These are phyloP conservation scores for Russula dissimulans DNA, from an alignment of 768 basidiomycete genomes.

Conservation along the genomic window DNA sequence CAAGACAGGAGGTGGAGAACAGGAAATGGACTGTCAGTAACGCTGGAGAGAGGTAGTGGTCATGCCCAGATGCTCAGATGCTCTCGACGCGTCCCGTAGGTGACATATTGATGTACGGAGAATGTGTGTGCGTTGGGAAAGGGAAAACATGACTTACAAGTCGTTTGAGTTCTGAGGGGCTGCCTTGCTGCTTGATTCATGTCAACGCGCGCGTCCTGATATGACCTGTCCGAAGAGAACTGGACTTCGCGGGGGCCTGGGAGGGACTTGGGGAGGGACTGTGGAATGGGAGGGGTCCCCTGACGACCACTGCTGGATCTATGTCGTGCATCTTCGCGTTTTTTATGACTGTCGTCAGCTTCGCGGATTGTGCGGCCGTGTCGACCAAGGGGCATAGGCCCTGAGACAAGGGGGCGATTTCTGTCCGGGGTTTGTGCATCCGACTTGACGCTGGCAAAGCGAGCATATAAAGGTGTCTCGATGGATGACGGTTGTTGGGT, in stretches of 20 bases:
- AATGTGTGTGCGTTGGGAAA: not conserved
- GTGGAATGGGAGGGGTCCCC: not conserved
- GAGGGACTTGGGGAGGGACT: not conserved
- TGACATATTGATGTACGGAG: not conserved
- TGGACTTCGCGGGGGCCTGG: not conserved
- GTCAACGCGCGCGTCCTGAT: not conserved
- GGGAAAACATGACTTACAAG: conserved; percentile 2
- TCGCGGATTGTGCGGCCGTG: not conserved
- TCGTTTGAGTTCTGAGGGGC: not conserved
- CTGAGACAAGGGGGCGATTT: conserved; percentile 20
- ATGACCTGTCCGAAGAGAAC: not conserved
- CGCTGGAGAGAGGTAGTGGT: not conserved
- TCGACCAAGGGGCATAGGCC: conserved; percentile 22
- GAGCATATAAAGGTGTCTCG: conserved; percentile 24
- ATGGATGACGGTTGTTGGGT: not conserved
- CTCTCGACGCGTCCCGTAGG: not conserved
- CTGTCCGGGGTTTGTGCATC: conserved; percentile 8
- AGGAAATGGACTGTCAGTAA: not conserved
- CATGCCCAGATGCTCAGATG: not conserved
- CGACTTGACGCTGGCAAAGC: conserved; percentile 20
- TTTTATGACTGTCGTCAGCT: not conserved
- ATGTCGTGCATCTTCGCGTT: not conserved
- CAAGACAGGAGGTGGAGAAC: not conserved
- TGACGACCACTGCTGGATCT: not conserved
- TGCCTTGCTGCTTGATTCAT: not conserved